Conservation (phyloP, 2,329 filamentous ascomycete species). For the Nakataea oryzae region DNA sequence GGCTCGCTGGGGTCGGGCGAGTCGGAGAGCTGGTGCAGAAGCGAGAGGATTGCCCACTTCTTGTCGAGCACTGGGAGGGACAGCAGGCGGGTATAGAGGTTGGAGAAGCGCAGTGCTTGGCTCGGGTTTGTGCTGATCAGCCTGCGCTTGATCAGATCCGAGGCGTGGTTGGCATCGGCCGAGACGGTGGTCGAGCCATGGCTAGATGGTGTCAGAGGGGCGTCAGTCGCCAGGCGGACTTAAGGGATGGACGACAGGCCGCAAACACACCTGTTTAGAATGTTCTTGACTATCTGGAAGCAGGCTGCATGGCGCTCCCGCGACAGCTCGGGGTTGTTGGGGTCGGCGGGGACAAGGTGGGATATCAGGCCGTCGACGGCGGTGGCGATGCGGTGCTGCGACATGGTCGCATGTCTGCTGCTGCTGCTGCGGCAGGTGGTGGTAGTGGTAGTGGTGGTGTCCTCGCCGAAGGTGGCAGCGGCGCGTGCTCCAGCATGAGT, state of each 20-base stretch:
- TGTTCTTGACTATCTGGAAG: conserved; percentile 38
- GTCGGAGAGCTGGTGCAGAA: conserved; percentile 76
- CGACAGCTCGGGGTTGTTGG: conserved; percentile 52
- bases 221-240: conserved; percentile 5
- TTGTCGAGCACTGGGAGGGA: conserved; percentile 87
- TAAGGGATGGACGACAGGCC: not conserved
- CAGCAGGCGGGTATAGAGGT: conserved; percentile 79
- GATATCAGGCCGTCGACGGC: conserved; percentile 72
- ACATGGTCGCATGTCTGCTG: conserved; percentile 26
- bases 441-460: not conserved
- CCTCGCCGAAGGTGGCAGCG: not conserved
- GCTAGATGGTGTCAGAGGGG: conserved; percentile 5
- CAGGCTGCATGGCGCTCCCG: conserved; percentile 59
- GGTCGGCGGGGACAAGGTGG: conserved; percentile 58
- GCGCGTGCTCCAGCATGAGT: not conserved
- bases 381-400: conserved; percentile 60
- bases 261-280: conserved; percentile 37
- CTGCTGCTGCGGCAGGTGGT: not conserved
- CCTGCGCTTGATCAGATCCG: conserved; percentile 83
- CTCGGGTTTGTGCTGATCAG: conserved; percentile 68
- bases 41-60: conserved; percentile 94
- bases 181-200: conserved; percentile 40
- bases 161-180: conserved; percentile 80
- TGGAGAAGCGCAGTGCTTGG: conserved; percentile 76
- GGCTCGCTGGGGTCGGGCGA: conserved; percentile 46